phyloP scores from a whole-genome alignment of 2,329 filamentous ascomycete genomes.

The Aspergillus pseudoterreus region DNA sequence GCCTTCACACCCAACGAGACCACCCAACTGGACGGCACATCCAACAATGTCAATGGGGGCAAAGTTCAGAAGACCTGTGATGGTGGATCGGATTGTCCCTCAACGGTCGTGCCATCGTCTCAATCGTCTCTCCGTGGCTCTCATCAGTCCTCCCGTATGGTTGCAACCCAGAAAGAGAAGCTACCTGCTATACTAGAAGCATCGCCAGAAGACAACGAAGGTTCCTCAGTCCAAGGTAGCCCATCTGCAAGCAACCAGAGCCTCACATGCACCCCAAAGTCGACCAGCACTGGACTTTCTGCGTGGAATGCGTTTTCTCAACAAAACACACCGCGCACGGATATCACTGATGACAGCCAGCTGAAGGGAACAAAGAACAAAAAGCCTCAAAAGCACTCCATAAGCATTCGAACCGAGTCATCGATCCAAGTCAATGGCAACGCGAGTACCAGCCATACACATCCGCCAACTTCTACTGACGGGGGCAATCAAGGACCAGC shows the following conservation, averaged over 20 bases:
- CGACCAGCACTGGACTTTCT: constrained; percentile 1
- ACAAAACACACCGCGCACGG: constrained; percentile 8
- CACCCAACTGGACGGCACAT: too few species aligned
- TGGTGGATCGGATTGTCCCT: neutral
- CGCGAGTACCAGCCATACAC: neutral
- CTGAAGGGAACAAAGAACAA: neutral
- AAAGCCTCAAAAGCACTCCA: neutral
- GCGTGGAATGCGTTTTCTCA: neutral
- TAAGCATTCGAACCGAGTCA: neutral
- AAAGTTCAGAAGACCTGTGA: neutral
- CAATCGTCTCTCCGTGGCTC: neutral
- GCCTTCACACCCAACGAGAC: too few species aligned
- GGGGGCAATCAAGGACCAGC: neutral
- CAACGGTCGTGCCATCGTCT: neutral
- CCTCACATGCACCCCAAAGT: constrained; percentile 8
- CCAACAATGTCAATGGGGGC: neutral
- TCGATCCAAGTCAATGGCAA: neutral
- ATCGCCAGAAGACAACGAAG: neutral
- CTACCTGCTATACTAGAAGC: constrained; percentile 11
- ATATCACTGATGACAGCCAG: constrained; percentile 2
- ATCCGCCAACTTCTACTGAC: constrained; percentile 1
- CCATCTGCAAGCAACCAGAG: constrained; percentile 1
- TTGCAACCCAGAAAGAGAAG: constrained; percentile 4
- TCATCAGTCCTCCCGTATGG: neutral
- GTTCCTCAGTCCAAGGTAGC: neutral